Evolutionary conservation across 202 grass and related monocot species (phyloP).

Genomic region (Zoysia matrella): DNA sequence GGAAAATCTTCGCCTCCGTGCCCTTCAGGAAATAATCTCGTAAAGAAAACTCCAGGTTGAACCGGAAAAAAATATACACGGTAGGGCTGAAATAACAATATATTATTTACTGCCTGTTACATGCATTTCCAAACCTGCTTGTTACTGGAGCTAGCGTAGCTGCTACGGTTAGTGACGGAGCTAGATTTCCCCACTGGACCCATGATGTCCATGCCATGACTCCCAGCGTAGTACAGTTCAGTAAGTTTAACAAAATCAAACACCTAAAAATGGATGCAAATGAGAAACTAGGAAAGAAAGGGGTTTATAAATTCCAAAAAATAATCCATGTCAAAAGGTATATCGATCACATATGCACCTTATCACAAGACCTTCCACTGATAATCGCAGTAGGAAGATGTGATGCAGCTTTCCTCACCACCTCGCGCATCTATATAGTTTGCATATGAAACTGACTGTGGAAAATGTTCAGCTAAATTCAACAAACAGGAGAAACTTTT

Average conservation of each 20-base stretch:
- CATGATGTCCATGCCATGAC: conserved; percentile 72
- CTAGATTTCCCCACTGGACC: conserved; percentile 41
- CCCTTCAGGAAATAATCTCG: conserved; percentile 12
- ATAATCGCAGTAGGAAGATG: conserved; percentile 64
- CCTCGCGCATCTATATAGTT: conserved; percentile 52
- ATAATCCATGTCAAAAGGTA: neutral
- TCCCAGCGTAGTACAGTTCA: conserved; percentile 70
- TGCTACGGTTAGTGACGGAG: conserved; percentile 16
- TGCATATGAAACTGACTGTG: neutral
- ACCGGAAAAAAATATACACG: no score
- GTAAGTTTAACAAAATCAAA: conserved; percentile 58
- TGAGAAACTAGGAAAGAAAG: neutral
- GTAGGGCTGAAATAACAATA: neutral
- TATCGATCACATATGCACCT: conserved; percentile 29
- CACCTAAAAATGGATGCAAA: conserved; percentile 43
- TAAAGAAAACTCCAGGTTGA: neutral
- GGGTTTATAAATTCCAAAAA: neutral
- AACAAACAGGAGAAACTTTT: neutral
- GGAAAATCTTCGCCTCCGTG: conserved; percentile 54
- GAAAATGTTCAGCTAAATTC: neutral
- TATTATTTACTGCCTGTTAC: neutral
- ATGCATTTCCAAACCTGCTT: conserved; percentile 31
- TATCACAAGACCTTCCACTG: conserved; percentile 65
- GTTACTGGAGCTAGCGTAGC: conserved; percentile 19
- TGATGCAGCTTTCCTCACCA: conserved; percentile 48